Evolutionary conservation across 139 green algal species (phyloP).

Genomic region (Raphidocelis subcapitata): DNA sequence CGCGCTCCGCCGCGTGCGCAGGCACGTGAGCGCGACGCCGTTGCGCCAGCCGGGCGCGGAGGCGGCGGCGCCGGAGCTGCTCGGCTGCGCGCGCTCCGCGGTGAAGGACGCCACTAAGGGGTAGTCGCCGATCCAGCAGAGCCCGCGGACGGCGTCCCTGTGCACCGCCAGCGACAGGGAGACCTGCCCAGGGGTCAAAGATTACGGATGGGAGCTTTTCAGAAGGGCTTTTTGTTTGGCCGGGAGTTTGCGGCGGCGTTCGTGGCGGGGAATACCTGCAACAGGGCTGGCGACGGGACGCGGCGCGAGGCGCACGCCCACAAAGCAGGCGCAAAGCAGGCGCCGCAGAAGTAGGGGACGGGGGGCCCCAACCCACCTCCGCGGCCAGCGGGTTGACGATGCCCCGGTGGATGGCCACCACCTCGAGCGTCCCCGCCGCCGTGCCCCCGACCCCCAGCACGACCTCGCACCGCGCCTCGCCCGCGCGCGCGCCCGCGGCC

Average conservation of each 20-base stretch:
- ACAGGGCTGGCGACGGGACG: too few species aligned
- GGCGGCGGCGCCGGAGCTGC: constrained; percentile 10
- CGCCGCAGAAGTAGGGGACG: too few species aligned
- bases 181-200: too few species aligned
- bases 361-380: constrained; percentile 11
- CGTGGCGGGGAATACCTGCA: too few species aligned
- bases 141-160: constrained; percentile 29
- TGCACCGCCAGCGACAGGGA: constrained; percentile 23
- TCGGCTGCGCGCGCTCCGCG: constrained; percentile 40
- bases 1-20: constrained; percentile 34
- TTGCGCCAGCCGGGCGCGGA: constrained; percentile 49
- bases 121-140: constrained; percentile 72
- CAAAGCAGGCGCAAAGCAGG: too few species aligned
- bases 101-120: constrained; percentile 63
- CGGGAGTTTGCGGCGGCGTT: too few species aligned
- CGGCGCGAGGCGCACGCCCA: too few species aligned
- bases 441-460: constrained; percentile 57
- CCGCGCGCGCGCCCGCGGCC: neutral
- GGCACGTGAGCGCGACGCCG: constrained; percentile 61
- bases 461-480: constrained; percentile 24
- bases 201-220: too few species aligned
- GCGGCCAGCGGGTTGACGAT: constrained; percentile 38
- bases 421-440: constrained; percentile 45
- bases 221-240: too few species aligned
- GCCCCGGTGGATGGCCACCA: constrained; percentile 51